Evolutionary conservation across 225 moss, liverwort and hornwort genomes (phyloP).

Genomic region (Takakia lepidozioides): DNA sequence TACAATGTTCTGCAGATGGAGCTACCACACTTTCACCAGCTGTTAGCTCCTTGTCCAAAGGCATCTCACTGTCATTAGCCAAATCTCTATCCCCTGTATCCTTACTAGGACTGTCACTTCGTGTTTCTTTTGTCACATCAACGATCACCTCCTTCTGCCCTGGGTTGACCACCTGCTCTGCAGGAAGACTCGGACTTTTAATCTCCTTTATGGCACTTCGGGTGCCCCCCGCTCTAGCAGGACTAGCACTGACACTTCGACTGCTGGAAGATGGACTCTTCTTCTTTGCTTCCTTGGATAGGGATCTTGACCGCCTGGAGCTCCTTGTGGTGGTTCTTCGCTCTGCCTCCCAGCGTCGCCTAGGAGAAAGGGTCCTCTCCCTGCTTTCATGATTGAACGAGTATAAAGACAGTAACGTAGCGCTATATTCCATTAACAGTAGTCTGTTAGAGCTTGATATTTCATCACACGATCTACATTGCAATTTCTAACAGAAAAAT

Average conservation of each 20-base stretch:
- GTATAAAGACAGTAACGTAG: too few species aligned
- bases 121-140: slow-evolving; percentile 10
- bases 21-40: slow-evolving; percentile 13
- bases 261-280: slow-evolving; percentile 38
- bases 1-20: slow-evolving; percentile 29
- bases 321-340: slow-evolving; percentile 43
- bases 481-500: too few species aligned
- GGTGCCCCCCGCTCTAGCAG: slow-evolving; percentile 25
- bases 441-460: too few species aligned
- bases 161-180: slow-evolving; percentile 20
- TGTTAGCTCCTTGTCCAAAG: slow-evolving; percentile 13
- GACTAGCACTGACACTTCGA: slow-evolving; percentile 50
- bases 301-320: slow-evolving; percentile 55
- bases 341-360: slow-evolving; percentile 49
- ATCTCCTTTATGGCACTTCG: slow-evolving; percentile 33
- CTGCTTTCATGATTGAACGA: slow-evolving; percentile 14
- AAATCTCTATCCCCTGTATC: slow-evolving; percentile 5
- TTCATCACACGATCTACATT: too few species aligned
- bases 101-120: slow-evolving; percentile 2
- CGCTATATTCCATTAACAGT: too few species aligned
- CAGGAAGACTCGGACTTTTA: slow-evolving; percentile 19
- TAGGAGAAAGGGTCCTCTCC: slow-evolving; percentile 58
- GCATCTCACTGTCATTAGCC: slow-evolving; percentile 1
- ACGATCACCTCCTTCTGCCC: slow-evolving; percentile 14
- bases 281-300: slow-evolving; percentile 43